These are phyloP conservation scores for Coemansia sp. DNA, from an alignment of 192 early-diverging fungal species.

Conservation along the genomic window DNA sequence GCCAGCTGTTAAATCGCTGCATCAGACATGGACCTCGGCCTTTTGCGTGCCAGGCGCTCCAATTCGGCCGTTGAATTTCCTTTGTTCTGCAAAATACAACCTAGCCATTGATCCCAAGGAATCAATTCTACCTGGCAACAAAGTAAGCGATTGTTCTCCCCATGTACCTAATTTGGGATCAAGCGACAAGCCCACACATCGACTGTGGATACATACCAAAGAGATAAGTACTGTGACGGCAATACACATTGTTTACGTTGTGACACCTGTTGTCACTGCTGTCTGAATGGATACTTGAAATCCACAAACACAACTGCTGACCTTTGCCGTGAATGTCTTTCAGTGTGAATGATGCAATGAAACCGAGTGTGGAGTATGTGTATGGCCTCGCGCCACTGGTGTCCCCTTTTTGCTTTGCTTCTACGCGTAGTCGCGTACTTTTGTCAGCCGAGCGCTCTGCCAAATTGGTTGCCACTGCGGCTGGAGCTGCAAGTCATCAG, in stretches of 20 bases:
- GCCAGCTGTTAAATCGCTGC: not conserved
- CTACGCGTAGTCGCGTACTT: not conserved
- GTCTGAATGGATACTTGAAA: constrained; percentile 7
- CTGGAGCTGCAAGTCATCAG: constrained; percentile 4
- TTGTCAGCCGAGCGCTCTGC: not conserved
- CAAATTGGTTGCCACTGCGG: constrained; percentile 1
- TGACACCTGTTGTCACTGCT: constrained; percentile 11
- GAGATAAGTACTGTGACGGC: constrained; percentile 4
- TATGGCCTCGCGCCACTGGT: constrained; percentile 3
- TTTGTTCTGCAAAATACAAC: not conserved
- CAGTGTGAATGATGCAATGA: not conserved
- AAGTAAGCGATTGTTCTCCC: constrained; percentile 10
- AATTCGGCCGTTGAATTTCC: not conserved
- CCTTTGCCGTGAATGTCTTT: not conserved
- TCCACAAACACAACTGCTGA: not conserved
- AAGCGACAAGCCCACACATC: not conserved
- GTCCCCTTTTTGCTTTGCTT: not conserved
- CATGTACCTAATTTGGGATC: constrained; percentile 33
- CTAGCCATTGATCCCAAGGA: not conserved
- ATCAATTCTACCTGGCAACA: constrained; percentile 4
- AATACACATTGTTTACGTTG: not conserved
- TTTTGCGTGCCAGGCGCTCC: not conserved
- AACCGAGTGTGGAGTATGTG: constrained; percentile 6
- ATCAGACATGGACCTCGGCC: not conserved
- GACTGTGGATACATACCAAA: constrained; percentile 2